Evolutionary conservation across 257 asterid genomes (phyloP).

Genomic region (Euphrasia confusa): DNA sequence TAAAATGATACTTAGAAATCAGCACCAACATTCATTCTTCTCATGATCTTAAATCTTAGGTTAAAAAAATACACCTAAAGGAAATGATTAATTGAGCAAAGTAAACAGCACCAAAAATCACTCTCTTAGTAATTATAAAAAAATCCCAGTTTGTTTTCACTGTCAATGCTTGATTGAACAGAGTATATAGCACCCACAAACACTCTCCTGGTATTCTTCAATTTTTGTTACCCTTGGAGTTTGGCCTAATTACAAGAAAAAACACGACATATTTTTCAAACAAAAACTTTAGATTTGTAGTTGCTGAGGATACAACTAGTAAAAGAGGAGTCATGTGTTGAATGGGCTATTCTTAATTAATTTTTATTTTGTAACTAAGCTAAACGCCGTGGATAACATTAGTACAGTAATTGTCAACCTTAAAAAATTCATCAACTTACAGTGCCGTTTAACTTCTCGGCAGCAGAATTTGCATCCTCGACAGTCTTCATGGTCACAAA

Average conservation of each 20-base stretch:
- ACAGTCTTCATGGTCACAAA: conserved; percentile 78
- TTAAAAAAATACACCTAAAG: no score
- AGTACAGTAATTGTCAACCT: background rate
- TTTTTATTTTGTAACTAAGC: background rate
- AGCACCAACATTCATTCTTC: background rate
- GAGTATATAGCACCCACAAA: no score
- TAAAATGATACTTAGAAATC: background rate
- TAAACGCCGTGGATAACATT: background rate
- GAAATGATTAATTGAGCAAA: no score
- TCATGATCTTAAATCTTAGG: no score
- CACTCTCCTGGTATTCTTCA: no score
- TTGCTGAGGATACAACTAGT: background rate
- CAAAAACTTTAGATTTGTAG: background rate
- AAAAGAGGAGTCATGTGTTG: background rate
- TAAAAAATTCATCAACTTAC: conserved; percentile 35
- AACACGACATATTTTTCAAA: background rate
- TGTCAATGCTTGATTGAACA: no score
- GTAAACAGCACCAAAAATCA: no score
- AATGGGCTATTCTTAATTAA: background rate
- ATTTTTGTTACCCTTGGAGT: background rate
- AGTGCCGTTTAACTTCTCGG: conserved; percentile 76
- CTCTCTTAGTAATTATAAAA: no score
- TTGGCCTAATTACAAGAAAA: background rate
- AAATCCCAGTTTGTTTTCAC: no score
- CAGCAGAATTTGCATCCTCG: conserved; percentile 72